Evolutionary conservation across 192 early-diverging fungal species (phyloP).

Genomic region (Anaeromyces robustus): DNA sequence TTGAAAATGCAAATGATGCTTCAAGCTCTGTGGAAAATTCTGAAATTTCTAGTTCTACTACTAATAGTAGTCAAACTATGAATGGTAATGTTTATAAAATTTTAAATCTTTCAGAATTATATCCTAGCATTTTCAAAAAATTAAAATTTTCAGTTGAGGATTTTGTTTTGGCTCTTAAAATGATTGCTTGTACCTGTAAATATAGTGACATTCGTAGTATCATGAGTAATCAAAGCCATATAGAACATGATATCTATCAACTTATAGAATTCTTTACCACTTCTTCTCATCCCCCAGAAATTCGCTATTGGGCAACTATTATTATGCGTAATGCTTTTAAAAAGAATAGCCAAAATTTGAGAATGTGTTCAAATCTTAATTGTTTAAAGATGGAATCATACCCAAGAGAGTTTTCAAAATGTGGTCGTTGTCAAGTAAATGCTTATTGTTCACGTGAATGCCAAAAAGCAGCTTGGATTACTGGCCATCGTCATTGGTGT

Average conservation of each 20-base stretch:
- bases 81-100: neutral
- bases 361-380: neutral
- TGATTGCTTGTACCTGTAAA: neutral
- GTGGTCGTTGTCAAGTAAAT: neutral
- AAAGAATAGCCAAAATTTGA: neutral
- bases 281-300: neutral
- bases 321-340: neutral
- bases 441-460: conserved; percentile 2
- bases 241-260: neutral
- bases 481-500: conserved; percentile 1
- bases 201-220: neutral
- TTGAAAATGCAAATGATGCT: neutral
- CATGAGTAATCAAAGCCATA: neutral
- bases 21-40: neutral
- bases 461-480: neutral
- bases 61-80: neutral
- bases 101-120: neutral
- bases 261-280: neutral
- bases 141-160: neutral
- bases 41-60: neutral
- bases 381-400: neutral
- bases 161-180: neutral
- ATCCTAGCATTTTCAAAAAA: neutral
- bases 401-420: neutral
- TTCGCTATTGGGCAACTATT: neutral